Conservation (phyloP, 2,329 filamentous ascomycete genomes). For the Colletotrichum higginsianum region DNA sequence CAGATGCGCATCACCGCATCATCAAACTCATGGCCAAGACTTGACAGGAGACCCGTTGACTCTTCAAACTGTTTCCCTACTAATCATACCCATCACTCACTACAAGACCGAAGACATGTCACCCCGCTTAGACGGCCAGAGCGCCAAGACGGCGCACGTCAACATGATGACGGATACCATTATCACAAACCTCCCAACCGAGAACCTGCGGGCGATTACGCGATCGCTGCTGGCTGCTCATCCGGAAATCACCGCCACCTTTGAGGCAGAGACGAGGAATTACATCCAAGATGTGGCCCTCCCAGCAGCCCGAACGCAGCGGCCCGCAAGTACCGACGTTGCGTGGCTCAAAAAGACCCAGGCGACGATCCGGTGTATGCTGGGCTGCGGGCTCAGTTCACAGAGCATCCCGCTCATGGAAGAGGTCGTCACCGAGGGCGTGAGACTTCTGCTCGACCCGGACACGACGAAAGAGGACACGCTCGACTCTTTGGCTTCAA, state of each 20-base stretch:
- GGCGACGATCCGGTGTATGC: slow-evolving; percentile 46
- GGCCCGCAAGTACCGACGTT: background rate
- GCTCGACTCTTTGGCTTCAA: slow-evolving; percentile 34
- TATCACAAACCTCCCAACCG: slow-evolving; percentile 58
- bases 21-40: background rate
- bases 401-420: slow-evolving; percentile 43
- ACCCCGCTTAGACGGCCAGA: background rate
- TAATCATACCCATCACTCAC: too few species aligned
- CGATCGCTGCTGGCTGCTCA: slow-evolving; percentile 47
- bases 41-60: too few species aligned
- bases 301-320: background rate
- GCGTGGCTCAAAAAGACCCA: slow-evolving; percentile 38
- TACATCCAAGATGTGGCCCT: slow-evolving; percentile 47
- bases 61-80: background rate
- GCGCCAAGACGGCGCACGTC: slow-evolving; percentile 55
- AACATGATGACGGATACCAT: slow-evolving; percentile 64
- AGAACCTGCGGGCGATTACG: slow-evolving; percentile 57
- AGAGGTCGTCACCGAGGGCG: slow-evolving; percentile 35
- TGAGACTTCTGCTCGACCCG: slow-evolving; percentile 8
- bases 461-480: background rate
- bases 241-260: slow-evolving; percentile 49
- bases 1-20: too few species aligned
- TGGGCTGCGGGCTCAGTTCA: slow-evolving; percentile 46
- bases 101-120: background rate
- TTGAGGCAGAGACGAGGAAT: slow-evolving; percentile 50